phyloP scores from a whole-genome alignment of 2,329 filamentous ascomycete genomes.

The Aspergillus sp. region DNA sequence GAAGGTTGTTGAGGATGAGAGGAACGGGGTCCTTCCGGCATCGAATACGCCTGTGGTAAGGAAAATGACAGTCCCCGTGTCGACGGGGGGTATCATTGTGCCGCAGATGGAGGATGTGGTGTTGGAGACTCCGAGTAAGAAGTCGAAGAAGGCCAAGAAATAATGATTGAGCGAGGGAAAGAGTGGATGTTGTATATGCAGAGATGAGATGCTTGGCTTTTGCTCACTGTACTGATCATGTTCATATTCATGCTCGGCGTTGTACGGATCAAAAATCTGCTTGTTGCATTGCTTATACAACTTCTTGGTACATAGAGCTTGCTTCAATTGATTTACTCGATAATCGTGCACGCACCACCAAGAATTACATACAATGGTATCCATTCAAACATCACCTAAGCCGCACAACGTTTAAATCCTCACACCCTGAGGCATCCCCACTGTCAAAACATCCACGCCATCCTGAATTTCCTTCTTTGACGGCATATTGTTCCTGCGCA shows the following conservation, averaged over 20 bases:
- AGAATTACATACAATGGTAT: neutral
- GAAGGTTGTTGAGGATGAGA: conserved; percentile 57
- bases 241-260: conserved; percentile 22
- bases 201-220: neutral
- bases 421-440: conserved; percentile 27
- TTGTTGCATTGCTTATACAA: neutral
- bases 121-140: conserved; percentile 9
- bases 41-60: conserved; percentile 19
- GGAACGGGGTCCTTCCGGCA: conserved; percentile 21
- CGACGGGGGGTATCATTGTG: conserved; percentile 5
- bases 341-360: neutral
- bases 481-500: conserved; percentile 80
- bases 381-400: neutral
- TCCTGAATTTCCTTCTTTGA: conserved; percentile 71
- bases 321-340: neutral
- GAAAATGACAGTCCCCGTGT: conserved; percentile 7
- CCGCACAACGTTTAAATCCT: conserved; percentile 16
- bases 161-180: neutral
- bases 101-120: neutral
- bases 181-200: conserved; percentile 11
- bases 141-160: conserved; percentile 3
- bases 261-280: conserved; percentile 23
- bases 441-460: conserved; percentile 43
- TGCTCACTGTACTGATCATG: neutral
- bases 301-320: conserved; percentile 1